These are phyloP conservation scores for Flaveria sonorensis DNA, from an alignment of 129 eudicot genomes.

Conservation along the genomic window DNA sequence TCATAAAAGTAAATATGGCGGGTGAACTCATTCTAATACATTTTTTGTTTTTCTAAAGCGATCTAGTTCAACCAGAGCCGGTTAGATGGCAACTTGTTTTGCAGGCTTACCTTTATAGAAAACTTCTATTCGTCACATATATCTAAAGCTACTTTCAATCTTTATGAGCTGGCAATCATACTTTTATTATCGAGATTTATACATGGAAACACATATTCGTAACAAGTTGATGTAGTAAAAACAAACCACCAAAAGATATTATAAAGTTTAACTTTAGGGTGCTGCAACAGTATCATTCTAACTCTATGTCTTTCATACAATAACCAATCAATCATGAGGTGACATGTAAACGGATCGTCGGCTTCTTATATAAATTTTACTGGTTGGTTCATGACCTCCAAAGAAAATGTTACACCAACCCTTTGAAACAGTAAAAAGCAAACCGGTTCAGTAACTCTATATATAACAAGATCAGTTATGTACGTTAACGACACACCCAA, in stretches of 20 bases:
- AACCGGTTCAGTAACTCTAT: constrained; percentile 22
- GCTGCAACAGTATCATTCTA: no score
- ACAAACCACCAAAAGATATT: no score
- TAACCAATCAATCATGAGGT: neutral
- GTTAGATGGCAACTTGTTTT: neutral
- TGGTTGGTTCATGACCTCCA: neutral
- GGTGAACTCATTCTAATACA: neutral
- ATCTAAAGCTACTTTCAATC: neutral
- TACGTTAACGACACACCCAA: neutral
- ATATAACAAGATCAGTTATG: neutral
- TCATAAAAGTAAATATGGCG: neutral
- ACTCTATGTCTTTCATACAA: neutral
- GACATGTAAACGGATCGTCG: no score
- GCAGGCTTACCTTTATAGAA: neutral
- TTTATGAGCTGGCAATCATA: neutral
- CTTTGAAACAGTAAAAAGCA: constrained; percentile 38
- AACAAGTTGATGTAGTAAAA: no score
- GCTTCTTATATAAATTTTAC: neutral
- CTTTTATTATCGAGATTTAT: neutral
- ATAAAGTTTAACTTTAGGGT: no score
- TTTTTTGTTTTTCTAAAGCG: neutral
- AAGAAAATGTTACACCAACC: constrained; percentile 31
- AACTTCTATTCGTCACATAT: neutral
- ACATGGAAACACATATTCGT: neutral
- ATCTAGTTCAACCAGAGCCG: neutral